phyloP scores from a whole-genome alignment of 2,329 filamentous ascomycete species.

The Chaetomiaceae sp. region DNA sequence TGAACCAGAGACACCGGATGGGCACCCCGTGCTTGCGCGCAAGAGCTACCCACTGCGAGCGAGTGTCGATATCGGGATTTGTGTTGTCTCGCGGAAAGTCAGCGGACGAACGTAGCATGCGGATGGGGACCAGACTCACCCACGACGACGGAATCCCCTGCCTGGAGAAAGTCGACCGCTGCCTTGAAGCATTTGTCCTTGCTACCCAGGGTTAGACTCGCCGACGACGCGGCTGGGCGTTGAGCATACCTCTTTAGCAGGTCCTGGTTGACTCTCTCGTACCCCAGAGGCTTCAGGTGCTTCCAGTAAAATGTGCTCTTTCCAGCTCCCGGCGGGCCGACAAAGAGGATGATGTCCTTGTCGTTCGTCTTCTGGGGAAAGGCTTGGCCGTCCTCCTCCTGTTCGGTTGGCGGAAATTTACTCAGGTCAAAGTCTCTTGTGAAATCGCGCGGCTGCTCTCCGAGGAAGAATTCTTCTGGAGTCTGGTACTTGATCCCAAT shows the following conservation, averaged over 20 bases:
- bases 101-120: background rate
- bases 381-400: conserved; percentile 29
- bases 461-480: conserved; percentile 87
- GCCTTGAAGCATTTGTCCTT: conserved; percentile 66
- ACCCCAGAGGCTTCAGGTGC: conserved; percentile 70
- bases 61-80: conserved; percentile 76
- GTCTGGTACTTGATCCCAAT: conserved; percentile 75
- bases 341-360: conserved; percentile 77
- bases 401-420: conserved; percentile 45
- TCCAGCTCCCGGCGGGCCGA: conserved; percentile 82
- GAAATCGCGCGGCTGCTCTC: conserved; percentile 61
- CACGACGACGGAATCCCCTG: conserved; percentile 67
- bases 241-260: conserved; percentile 61
- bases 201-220: conserved; percentile 30
- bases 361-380: conserved; percentile 58
- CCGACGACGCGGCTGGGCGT: conserved; percentile 30
- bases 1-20: conserved; percentile 83
- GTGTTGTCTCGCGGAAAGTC: conserved; percentile 68
- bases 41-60: conserved; percentile 72
- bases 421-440: conserved; percentile 66
- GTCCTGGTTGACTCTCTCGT: conserved; percentile 87
- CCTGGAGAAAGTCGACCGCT: conserved; percentile 60
- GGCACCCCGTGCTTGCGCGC: conserved; percentile 67
- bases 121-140: conserved; percentile 51
- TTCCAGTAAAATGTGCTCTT: conserved; percentile 90